Evolutionary conservation across 2,329 filamentous ascomycete genomes (phyloP).

Genomic region (Sporothrix globosa): DNA sequence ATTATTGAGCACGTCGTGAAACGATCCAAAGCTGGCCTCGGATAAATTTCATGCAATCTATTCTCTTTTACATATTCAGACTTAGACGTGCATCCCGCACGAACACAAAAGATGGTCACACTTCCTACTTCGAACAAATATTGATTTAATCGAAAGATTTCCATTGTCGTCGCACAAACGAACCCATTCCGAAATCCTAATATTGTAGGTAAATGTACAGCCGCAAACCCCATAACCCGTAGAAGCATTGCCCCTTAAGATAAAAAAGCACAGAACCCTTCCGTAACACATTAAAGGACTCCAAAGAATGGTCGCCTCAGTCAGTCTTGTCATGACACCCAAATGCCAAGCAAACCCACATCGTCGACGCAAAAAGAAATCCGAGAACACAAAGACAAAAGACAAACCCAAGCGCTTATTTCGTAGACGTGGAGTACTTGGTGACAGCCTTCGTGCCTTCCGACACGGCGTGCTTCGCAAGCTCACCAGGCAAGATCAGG

Average conservation of each 20-base stretch:
- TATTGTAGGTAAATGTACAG: constrained; percentile 72
- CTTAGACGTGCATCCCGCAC: too few species aligned
- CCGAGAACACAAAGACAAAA: constrained; percentile 50
- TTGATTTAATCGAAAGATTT: constrained; percentile 23
- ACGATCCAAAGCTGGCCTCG: constrained; percentile 80
- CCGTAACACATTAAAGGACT: constrained; percentile 75
- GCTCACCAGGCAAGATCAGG: constrained; percentile 95
- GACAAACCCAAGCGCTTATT: constrained; percentile 65
- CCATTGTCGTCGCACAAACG: constrained; percentile 53
- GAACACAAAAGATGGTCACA: too few species aligned
- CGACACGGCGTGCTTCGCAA: constrained; percentile 99
- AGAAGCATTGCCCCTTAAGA: constrained; percentile 69
- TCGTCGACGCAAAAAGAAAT: constrained; percentile 40
- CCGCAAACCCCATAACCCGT: constrained; percentile 71
- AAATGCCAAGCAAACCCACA: constrained; percentile 59
- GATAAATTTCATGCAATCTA: constrained; percentile 45
- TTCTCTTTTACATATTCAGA: neutral
- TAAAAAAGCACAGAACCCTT: constrained; percentile 60
- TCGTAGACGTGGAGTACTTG: constrained; percentile 99
- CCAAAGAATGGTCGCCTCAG: constrained; percentile 52
- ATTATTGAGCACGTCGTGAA: constrained; percentile 89
- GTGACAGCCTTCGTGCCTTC: constrained; percentile 99
- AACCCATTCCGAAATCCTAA: constrained; percentile 64
- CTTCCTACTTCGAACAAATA: too few species aligned
- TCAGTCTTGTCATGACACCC: constrained; percentile 62